Evolutionary conservation across 78 protist species (phyloP).

Genomic region (Dictyostelium purpureum): DNA sequence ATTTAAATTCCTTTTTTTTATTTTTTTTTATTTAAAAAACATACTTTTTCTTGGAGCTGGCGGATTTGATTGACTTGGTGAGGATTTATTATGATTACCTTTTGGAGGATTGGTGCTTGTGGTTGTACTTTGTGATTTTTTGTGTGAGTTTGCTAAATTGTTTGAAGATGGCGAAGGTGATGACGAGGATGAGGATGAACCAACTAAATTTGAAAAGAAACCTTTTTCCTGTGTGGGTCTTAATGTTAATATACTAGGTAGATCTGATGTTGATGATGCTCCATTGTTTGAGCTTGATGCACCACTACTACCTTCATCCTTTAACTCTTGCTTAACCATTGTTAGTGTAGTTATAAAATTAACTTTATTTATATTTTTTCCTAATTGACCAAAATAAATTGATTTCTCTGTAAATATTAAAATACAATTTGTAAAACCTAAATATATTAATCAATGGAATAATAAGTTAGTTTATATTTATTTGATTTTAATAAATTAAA

Average conservation of each 20-base stretch:
- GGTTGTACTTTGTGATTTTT: not conserved
- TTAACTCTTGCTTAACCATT: conserved; percentile 40
- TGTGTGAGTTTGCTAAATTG: not conserved
- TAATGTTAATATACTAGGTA: conserved; percentile 51
- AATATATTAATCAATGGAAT: not conserved
- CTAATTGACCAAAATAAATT: conserved; percentile 22
- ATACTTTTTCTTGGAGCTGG: conserved; percentile 1
- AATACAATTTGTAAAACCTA: conserved; percentile 11
- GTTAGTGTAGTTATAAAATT: conserved; percentile 24
- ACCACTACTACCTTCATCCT: not conserved
- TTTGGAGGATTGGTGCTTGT: not conserved
- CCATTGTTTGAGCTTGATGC: not conserved
- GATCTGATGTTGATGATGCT: not conserved
- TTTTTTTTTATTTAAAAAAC: too few relatives aligned
- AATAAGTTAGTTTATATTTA: not conserved
- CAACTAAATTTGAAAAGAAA: conserved; percentile 7
- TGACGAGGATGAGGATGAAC: not conserved
- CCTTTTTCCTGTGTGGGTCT: not conserved
- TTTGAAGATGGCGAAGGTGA: not conserved
- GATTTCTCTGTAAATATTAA: conserved; percentile 44
- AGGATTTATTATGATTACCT: not conserved
- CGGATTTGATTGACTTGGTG: not conserved
- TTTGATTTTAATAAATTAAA: not conserved
- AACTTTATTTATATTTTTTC: conserved; percentile 11
- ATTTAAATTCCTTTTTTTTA: too few relatives aligned